phyloP scores from a whole-genome alignment of 164 flowering plant genomes.

The Amborella trichopoda region DNA sequence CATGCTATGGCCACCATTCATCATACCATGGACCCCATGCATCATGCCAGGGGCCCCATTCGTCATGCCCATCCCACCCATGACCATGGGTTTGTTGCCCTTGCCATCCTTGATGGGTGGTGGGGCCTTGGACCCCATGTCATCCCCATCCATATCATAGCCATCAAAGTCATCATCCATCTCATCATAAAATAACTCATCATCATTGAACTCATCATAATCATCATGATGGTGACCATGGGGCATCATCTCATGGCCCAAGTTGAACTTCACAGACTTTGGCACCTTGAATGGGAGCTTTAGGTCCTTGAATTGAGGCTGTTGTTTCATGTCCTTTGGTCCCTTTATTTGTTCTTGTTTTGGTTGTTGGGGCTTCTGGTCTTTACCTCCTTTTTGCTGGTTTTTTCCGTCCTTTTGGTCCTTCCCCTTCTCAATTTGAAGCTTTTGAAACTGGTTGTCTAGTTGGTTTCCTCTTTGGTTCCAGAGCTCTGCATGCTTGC shows the following conservation, averaged over 20 bases:
- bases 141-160: slow-evolving; percentile 16
- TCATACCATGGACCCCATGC: slow-evolving; percentile 20
- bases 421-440: slow-evolving; percentile 52
- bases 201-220: slow-evolving; percentile 26
- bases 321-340: slow-evolving; percentile 19
- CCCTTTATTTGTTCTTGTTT: slow-evolving; percentile 12
- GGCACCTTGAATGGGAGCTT: slow-evolving; percentile 30
- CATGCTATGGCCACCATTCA: slow-evolving; percentile 19
- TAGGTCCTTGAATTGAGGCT: slow-evolving; percentile 44
- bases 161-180: slow-evolving; percentile 14
- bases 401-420: slow-evolving; percentile 27
- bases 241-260: slow-evolving; percentile 47
- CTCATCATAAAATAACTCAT: slow-evolving; percentile 39
- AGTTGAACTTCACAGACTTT: slow-evolving; percentile 46
- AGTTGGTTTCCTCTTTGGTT: slow-evolving; percentile 37
- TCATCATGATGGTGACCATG: slow-evolving; percentile 35
- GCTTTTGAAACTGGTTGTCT: slow-evolving; percentile 49
- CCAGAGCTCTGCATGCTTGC: slow-evolving; percentile 87
- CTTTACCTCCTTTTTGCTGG: slow-evolving; percentile 32
- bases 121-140: slow-evolving; percentile 9
- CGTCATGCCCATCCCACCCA: too few relatives aligned
- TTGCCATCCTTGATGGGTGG: slow-evolving; percentile 8
- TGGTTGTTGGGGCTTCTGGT: slow-evolving; percentile 24
- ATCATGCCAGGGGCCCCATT: slow-evolving; percentile 5
- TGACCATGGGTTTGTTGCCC: too few relatives aligned